phyloP scores from a whole-genome alignment of 1,139 yeast species.

The Debaryomyces psychrophilus region DNA sequence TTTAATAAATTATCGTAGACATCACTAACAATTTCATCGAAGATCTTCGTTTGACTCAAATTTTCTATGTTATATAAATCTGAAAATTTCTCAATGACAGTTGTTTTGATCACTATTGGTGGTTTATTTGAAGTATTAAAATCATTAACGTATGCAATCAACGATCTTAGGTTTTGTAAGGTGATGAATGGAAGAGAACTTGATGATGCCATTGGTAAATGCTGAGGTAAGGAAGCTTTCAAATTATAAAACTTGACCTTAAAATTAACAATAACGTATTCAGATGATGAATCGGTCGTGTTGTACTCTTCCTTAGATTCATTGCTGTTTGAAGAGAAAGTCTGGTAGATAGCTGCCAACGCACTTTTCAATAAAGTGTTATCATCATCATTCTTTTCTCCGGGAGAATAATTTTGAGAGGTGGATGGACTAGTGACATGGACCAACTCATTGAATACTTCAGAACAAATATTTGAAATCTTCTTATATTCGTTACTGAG shows the following conservation, averaged over 20 bases:
- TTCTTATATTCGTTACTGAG: conserved; percentile 30
- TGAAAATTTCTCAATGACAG: conserved; percentile 61
- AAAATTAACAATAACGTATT: conserved; percentile 67
- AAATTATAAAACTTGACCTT: conserved; percentile 64
- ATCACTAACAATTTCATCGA: conserved; percentile 60
- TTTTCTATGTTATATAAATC: conserved; percentile 53
- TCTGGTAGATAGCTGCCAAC: conserved; percentile 46
- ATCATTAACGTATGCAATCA: conserved; percentile 61
- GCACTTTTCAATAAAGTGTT: conserved; percentile 44
- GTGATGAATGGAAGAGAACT: conserved; percentile 59
- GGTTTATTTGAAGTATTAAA: conserved; percentile 28
- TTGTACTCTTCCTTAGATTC: conserved; percentile 8
- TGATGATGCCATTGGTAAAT: conserved; percentile 54
- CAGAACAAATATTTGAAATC: conserved; percentile 30
- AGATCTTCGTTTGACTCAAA: conserved; percentile 52
- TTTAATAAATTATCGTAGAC: conserved; percentile 59
- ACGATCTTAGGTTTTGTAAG: conserved; percentile 59
- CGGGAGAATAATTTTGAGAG: conserved; percentile 9
- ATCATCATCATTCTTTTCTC: conserved; percentile 21
- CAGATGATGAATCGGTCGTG: conserved; percentile 20
- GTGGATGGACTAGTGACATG: conserved; percentile 20
- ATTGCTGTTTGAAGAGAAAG: conserved; percentile 31
- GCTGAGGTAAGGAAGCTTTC: conserved; percentile 58
- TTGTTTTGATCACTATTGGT: conserved; percentile 52
- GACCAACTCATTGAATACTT: conserved; percentile 32